These are phyloP conservation scores for Sicyos edulis DNA, from an alignment of 306 rosid species.

Conservation along the genomic window DNA sequence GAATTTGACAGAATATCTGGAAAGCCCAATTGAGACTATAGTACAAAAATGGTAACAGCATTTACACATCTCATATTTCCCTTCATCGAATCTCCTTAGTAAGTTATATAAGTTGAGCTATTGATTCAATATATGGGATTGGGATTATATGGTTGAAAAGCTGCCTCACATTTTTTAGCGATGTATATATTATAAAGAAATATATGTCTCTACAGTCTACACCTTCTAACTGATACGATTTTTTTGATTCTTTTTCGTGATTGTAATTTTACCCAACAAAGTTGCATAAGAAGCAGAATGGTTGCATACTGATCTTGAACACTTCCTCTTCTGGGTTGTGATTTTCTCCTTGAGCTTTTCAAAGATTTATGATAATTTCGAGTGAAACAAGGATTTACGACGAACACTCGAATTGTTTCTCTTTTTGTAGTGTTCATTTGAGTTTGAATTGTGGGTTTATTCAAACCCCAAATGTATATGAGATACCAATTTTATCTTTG, in stretches of 20 bases:
- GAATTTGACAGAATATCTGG: slow-evolving; percentile 13
- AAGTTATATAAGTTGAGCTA: slow-evolving; percentile 12
- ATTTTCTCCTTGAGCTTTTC: too few species aligned
- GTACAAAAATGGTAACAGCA: slow-evolving; percentile 17
- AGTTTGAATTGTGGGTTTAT: too few species aligned
- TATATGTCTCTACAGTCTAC: background rate
- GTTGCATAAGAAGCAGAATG: slow-evolving; percentile 17
- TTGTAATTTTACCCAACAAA: slow-evolving; percentile 20
- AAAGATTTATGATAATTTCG: too few species aligned
- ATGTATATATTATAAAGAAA: slow-evolving; percentile 1
- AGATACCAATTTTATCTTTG: too few species aligned
- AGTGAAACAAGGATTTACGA: background rate
- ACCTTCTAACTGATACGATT: slow-evolving; percentile 21
- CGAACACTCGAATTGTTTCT: background rate
- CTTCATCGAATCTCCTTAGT: background rate
- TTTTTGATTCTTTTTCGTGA: slow-evolving; percentile 20
- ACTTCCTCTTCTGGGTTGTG: background rate
- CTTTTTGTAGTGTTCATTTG: too few species aligned
- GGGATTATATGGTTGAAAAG: slow-evolving; percentile 14
- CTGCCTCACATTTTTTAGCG: background rate
- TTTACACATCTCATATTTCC: slow-evolving; percentile 10
- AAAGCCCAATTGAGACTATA: slow-evolving; percentile 13
- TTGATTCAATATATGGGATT: slow-evolving; percentile 10
- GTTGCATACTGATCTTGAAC: background rate
- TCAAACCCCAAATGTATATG: too few species aligned